Base-by-base conservation (phyloP, 2,329 filamentous ascomycete species). In the Pyricularia pennisetigena region DNA sequence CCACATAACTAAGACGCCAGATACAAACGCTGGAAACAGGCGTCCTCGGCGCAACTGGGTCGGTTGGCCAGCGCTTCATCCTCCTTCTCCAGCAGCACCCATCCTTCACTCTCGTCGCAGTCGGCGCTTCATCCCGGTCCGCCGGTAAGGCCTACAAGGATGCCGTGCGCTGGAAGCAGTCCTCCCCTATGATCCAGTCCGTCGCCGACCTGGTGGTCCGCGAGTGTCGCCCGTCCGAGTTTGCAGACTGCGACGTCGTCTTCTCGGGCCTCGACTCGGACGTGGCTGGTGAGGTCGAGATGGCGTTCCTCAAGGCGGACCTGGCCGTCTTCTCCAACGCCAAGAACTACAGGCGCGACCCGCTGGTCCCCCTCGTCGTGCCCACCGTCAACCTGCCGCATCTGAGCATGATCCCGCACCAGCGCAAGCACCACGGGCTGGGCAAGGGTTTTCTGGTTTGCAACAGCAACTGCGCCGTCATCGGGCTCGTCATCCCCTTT, bases 401-500 rank as follows among this genome's bases (percentile, higher is more conserved):
- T 79, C 86, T 97, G 74, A 87, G 90, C 75, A 85, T 97, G 70
- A 94, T 98, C 76, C 90, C 91, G n/a, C 89, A 96, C 79, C 94
- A 98, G 82, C 86, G 92, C 71, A 84, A 87, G 75, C 84, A 90
- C 62, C 87, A 91, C 78, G 82, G 82, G 49, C 83, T 97, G 63
- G 82, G 90, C 71, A 93, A 91, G 80, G 95, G 95, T 28, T 97
- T 98, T 82, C 82, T 98, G 54, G 93, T 97, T 70, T 98, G 94
- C 86, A 98, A 98, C 83, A 97, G 93, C 72, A 98, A 98, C 82
- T 99, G 95, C 81, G 94, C 94, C 68, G 94, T 97, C 75, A 97
- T 98, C 74, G 94, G 94, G 65, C 88, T 98, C 69, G 94, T 97
- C 70, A 96, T 97, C 71, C 95, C 95, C 28, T 94, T 97, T 76